Conservation (phyloP, 148 eudicot species). For the Oxyria digyna region DNA sequence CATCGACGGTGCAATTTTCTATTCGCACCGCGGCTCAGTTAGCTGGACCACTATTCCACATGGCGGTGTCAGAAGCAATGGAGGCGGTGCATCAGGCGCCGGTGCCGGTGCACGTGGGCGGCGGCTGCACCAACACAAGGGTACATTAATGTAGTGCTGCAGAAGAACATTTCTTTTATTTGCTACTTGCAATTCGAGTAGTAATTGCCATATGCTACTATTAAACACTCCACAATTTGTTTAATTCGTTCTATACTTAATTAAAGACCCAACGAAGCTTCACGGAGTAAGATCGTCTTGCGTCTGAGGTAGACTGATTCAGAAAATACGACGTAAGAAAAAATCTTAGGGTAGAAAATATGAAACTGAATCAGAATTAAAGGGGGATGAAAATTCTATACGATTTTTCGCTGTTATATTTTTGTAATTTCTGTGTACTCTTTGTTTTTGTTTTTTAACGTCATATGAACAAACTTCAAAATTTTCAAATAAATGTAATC, state of each 20-base stretch:
- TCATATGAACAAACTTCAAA: too few species aligned
- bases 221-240: background rate
- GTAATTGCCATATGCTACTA: background rate
- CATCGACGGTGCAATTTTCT: background rate
- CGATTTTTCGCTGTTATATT: too few species aligned
- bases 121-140: background rate
- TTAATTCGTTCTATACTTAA: background rate
- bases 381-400: too few species aligned
- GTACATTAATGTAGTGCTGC: constrained; percentile 2
- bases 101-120: constrained; percentile 4
- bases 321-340: too few species aligned
- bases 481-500: too few species aligned
- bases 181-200: background rate
- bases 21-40: background rate
- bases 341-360: too few species aligned
- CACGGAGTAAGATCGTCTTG: too few species aligned
- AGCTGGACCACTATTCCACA: background rate
- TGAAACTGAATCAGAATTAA: too few species aligned
- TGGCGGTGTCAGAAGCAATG: background rate
- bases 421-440: too few species aligned
- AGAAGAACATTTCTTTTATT: background rate
- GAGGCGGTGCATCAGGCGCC: background rate
- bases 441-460: too few species aligned
- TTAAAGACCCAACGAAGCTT: too few species aligned
- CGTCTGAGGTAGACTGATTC: too few species aligned